Conservation (phyloP, 2,329 filamentous ascomycete genomes). For the Pseudogymnoascus sp. region DNA sequence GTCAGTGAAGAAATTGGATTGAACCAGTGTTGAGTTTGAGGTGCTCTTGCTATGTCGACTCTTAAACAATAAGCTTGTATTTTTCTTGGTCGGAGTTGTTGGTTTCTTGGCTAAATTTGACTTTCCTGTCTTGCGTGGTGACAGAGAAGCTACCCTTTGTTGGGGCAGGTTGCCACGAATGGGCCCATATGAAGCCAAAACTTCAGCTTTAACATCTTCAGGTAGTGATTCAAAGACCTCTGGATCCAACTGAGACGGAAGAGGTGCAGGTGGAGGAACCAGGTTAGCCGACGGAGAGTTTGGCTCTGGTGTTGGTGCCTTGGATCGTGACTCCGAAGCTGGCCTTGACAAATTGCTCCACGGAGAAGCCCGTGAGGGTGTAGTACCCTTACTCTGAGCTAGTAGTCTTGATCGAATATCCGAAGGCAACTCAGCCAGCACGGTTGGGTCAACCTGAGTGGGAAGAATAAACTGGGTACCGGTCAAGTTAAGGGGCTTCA, state of each 20-base stretch:
- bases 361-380: constrained; percentile 17
- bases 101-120: constrained; percentile 44
- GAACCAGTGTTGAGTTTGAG: constrained; percentile 54
- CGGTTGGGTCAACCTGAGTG: constrained; percentile 69
- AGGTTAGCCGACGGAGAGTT: background rate
- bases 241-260: constrained; percentile 74
- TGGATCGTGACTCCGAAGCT: constrained; percentile 31
- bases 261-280: constrained; percentile 10
- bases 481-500: constrained; percentile 64
- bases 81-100: constrained; percentile 61
- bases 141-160: constrained; percentile 33
- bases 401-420: constrained; percentile 75
- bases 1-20: constrained; percentile 61
- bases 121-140: constrained; percentile 48
- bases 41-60: constrained; percentile 42
- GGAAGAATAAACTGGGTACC: constrained; percentile 93
- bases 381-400: constrained; percentile 40
- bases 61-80: constrained; percentile 35
- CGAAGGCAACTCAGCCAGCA: constrained; percentile 72
- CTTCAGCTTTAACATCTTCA: constrained; percentile 74
- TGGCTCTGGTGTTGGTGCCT: constrained; percentile 17
- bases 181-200: constrained; percentile 61
- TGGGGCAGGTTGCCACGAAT: constrained; percentile 13
- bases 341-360: constrained; percentile 27
- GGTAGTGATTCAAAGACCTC: constrained; percentile 79